Evolutionary conservation across 306 rosid species (phyloP), one percentile per base, ranked within the genome.

Genomic region (Dryas alaskensis): DNA sequence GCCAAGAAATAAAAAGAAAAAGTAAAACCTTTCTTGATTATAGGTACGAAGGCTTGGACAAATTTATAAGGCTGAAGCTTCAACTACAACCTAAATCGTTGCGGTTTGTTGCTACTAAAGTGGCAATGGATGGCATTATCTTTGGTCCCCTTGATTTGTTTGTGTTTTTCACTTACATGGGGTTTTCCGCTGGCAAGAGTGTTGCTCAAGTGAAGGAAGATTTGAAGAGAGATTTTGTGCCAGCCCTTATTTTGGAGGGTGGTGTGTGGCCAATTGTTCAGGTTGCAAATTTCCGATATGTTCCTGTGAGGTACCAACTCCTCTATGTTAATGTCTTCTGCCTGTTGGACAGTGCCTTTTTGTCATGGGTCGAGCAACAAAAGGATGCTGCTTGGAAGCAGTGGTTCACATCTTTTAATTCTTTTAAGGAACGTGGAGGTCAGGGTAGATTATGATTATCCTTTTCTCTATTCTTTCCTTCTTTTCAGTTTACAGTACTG

Each of bases 281-380:
- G 77, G 83, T 87, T 27, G 98, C 86, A 5, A 93, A 93, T 82
- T 93, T 93, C 73, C 84, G 97, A 73, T 90, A 80, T 72, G 76
- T 93, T 61, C 98, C 97, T 4, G 98, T 90, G 70, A 87, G 93
- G 76, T 89, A 93, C 78, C 98, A 93, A 70, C 98, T 93, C 60
- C 98, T 93, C 37, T 90, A 93, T 77, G 96, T 89, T 59, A 93
- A 90, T 78, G 63, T 89, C 71, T 93, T 93, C 88, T 89, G 97
- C 92, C 76, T 91, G 72, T 70, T 93, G 86, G 98, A 93, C 81
- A 93, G 98, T 66, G 88, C 92, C 46, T 90, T 93, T 82, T 87
- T 93, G 86, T 93, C 98, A 66, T 93, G 98, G 98, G 59, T 93
- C 53, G 98, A 93, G 83, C 98, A 93, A 80, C 98, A 93, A 81